Conservation (phyloP, 495 filamentous ascomycete genomes). For the Hypoxylon crocopeplum region DNA sequence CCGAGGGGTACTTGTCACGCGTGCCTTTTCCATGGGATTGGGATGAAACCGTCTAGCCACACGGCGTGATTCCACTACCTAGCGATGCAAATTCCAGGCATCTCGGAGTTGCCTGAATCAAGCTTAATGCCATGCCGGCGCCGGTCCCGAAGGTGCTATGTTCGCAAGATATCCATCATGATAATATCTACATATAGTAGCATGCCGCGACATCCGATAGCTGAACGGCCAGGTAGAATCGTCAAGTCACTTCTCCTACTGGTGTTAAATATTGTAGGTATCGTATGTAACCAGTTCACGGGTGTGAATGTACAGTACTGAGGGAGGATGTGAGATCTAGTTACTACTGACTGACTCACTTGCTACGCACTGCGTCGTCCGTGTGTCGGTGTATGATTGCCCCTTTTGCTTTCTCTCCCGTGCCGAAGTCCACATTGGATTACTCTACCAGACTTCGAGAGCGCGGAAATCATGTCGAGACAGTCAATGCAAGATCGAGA, state of each 20-base stretch:
- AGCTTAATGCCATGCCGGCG: conserved; percentile 1
- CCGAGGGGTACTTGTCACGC: too few species aligned
- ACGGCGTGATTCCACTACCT: neutral
- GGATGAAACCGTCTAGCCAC: conserved; percentile 13
- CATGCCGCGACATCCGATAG: neutral
- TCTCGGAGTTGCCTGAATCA: conserved; percentile 8
- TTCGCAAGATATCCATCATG: too few species aligned
- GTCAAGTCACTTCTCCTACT: neutral
- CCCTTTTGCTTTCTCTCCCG: neutral
- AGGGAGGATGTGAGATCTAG: too few species aligned
- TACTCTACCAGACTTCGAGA: neutral
- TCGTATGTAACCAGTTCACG: too few species aligned
- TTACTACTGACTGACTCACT: too few species aligned
- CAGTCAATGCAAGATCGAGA: conserved; percentile 6
- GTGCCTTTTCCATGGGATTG: conserved; percentile 10
- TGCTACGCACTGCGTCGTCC: too few species aligned
- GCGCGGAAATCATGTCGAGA: conserved; percentile 4
- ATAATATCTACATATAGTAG: neutral
- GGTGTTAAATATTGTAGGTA: too few species aligned
- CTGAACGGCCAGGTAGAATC: neutral
- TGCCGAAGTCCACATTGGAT: conserved; percentile 1
- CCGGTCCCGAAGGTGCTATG: neutral
- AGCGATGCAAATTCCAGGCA: neutral
- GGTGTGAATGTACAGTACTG: too few species aligned
- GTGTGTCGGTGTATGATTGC: neutral